Evolutionary conservation across 371 early-diverging fungal species (phyloP), one percentile per base, ranked within the genome.

Genomic region (Actinomortierella wolfii): DNA sequence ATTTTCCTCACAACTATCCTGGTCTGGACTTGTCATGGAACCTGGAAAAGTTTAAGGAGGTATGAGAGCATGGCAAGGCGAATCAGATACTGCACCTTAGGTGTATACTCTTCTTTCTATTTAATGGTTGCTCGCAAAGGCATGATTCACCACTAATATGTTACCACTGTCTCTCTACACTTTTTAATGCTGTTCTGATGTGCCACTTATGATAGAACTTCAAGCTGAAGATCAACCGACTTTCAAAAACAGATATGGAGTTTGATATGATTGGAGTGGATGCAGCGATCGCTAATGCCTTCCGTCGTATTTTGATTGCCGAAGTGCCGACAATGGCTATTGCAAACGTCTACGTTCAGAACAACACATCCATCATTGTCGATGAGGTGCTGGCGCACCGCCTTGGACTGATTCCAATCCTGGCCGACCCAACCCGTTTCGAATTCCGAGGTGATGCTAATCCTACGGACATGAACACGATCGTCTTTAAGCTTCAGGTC

Each of bases 311-410:
- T 41, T 73, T 99, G 84, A 94, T 99, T 59, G 91, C 97, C 2
- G 99, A 97, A 82, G 90, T 98, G 9, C 97, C 98, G 23, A 95
- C 97, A 0, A 92, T 98, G 95, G 99, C 99, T 9, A 97, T 99
- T 52, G 99, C 99, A 71, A 87, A 91, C 46, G 97, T 99, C 14
- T 97, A 89, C 76, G 87, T 99, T 54, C 78, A 88, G 82, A 92
- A 97, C 83, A 98, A 99, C 83, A 95, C 93, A 14, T 89, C 93
- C 5, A 86, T 99, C 43, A 89, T 99, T 68, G 93, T 94, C 57
- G 99, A 99, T 76, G 99, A 99, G 79, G 89, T 99, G 3, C 77
- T 99, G 43, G 91, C 98, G n/a, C 97, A 99, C 68, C 89, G 99
- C 60, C 79, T 99, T 39, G 99, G 99, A 28, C 80, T 99, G 62